Base-by-base conservation (phyloP, 139 green algal genomes). In the Ettlia oleoabundans region DNA sequence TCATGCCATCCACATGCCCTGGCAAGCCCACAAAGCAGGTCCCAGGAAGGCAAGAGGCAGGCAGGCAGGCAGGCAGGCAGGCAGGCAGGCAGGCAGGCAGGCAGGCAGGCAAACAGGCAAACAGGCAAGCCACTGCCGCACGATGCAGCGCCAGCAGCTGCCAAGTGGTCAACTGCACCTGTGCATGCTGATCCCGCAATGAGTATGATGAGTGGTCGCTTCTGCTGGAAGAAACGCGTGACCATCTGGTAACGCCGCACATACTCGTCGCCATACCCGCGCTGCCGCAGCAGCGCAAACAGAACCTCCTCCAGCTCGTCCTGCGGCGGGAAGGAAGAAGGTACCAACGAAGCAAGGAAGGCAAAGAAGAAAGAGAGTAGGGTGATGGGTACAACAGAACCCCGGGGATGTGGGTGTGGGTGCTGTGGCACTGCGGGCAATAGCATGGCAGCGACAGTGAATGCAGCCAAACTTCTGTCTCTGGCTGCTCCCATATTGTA, bases 211-310 rank as follows among this genome's bases (percentile, higher is more conserved):
- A 98, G 90, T 0, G 95, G 95, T 24, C 89, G 86, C 2, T 92
- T 83, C 28, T 88, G 80, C 78, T 92, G 86, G 68, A 92, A 91
- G 80, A 97, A 98, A 43, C 67, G 74, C 0, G 91, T 95, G 18
- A 98, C 93, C 86, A 97, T 93, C 26, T 87, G 84, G 85, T 97
- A 98, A 71, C 94, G 93, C 26, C 85, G 81, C 43, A 97, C 89
- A 69, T 96, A 94, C 19, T 90, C 70, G 24, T 91, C 85, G 28
- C 92, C 93, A 79, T 93, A 98, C 15, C 95, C 95, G 32, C 88
- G 88, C 8, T 47, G 37, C 1, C 81, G 76, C 91, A 98, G 94
- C 43, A 96, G 64, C 22, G 63, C 58, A 80, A 98, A 98, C 81
- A 98, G 85, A 19, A 90, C 83, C 9, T 69, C 62, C 86, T 98